Evolutionary conservation across 2,329 filamentous ascomycete species (phyloP), one percentile per base, ranked within the genome.

Genomic region (Plenodomus biglobosus): DNA sequence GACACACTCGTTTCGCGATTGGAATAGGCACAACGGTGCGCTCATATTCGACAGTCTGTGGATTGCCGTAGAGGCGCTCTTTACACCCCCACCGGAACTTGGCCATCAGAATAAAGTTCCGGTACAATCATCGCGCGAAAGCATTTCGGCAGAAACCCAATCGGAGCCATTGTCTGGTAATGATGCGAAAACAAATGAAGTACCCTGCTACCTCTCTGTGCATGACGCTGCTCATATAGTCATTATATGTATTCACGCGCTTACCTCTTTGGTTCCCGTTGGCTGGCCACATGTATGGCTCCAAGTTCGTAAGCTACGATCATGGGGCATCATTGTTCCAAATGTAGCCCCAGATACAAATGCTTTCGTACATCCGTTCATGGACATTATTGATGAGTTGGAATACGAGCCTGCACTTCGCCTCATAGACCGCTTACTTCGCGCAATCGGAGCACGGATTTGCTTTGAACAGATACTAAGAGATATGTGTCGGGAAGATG

Each of bases 401-500:
- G 78, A 81, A 50, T 76, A 81, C 60, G 78, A 80, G 34, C 69
- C 78, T 20, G 78, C 77, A 16, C 59, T 80, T 38, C 75, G 78
- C 18, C 67, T 83, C 24, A 67, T 77, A n/a, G 73, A 73, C 40
- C 74, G 77, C 10, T 61, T 83, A 27, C 71, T 78, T 18, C 72
- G 74, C 42, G 78, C 73, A 40, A 73, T 83, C 40, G 75, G 75
- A 6, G 75, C 75, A 17, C 74, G 79, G 8, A 65, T 73, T 37
- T 78, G 77, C 27, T 79, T 78, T 45, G 64, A 77, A 50, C 76
- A 79, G 47, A 77, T 80, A 37, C 72, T 75, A 7, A 72, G 73
- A 13, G 60, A 48, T 13, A 44, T 67, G 13, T 20, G 50, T 2
- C 27, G 42, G 8, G 36, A 43, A 27, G 42, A 48, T 15, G n/a